Evolutionary conservation across 192 early-diverging fungal genomes (phyloP).

Genomic region (Backusella sp.): DNA sequence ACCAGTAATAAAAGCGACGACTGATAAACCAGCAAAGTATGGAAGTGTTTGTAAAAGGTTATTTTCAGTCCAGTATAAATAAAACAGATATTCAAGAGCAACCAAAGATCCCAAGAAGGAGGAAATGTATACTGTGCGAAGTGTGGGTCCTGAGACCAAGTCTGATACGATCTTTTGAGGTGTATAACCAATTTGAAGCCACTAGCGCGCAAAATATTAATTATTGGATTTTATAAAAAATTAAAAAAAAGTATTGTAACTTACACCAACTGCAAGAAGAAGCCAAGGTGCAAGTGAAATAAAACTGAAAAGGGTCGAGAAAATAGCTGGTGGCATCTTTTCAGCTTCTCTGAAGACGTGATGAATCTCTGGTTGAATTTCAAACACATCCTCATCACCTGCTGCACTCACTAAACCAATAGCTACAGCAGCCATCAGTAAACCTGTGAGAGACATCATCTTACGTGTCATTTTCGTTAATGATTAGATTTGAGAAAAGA

Average conservation of each 20-base stretch:
- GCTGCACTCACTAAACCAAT: constrained; percentile 21
- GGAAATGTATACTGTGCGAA: constrained; percentile 22
- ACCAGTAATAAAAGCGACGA: constrained; percentile 43
- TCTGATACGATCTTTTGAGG: constrained; percentile 24
- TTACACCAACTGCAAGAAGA: constrained; percentile 40
- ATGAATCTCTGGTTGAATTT: constrained; percentile 45
- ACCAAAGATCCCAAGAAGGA: constrained; percentile 46
- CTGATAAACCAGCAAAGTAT: constrained; percentile 37
- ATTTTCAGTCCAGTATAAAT: constrained; percentile 49
- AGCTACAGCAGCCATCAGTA: not conserved
- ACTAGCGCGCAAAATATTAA: constrained; percentile 29
- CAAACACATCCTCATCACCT: constrained; percentile 35
- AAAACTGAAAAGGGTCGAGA: constrained; percentile 40
- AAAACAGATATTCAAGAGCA: constrained; percentile 47
- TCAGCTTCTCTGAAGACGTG: constrained; percentile 50
- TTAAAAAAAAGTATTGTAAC: constrained; percentile 5
- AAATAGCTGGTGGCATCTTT: constrained; percentile 42
- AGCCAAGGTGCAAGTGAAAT: constrained; percentile 44
- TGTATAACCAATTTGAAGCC: constrained; percentile 43
- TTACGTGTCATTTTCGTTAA: constrained; percentile 14
- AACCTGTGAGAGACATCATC: constrained; percentile 1
- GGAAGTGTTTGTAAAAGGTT: constrained; percentile 50
- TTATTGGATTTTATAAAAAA: not conserved
- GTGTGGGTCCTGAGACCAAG: not conserved
- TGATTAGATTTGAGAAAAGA: not conserved